phyloP scores from a whole-genome alignment of 305 asterid species.

The Stenogyne calaminthoides region DNA sequence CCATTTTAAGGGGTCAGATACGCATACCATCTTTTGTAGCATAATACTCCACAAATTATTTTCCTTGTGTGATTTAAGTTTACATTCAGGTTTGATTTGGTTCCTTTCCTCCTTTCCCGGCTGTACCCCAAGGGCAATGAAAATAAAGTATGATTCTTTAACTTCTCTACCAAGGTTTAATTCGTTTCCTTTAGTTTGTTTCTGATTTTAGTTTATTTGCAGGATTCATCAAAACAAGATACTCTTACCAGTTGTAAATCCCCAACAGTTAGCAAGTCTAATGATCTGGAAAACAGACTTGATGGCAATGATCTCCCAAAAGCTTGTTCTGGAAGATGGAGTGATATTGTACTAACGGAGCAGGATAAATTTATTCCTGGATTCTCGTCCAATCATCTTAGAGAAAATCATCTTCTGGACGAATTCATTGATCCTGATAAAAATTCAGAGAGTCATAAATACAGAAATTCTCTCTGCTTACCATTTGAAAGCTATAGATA shows the following conservation, averaged over 20 bases:
- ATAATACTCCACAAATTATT: slow-evolving; percentile 4
- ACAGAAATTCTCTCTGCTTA: slow-evolving; percentile 32
- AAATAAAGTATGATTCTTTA: slow-evolving; percentile 44
- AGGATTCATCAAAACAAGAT: slow-evolving; percentile 43
- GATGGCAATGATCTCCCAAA: slow-evolving; percentile 37
- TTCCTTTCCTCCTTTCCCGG: slow-evolving; percentile 56
- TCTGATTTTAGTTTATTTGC: slow-evolving; percentile 32
- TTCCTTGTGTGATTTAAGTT: slow-evolving; percentile 32
- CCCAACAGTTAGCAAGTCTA: slow-evolving; percentile 34
- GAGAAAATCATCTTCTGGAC: slow-evolving; percentile 34
- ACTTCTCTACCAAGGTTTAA: slow-evolving; percentile 28
- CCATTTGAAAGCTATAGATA: slow-evolving; percentile 37
- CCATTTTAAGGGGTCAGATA: slow-evolving; percentile 57
- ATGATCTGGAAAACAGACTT: slow-evolving; percentile 41
- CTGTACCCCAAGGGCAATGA: slow-evolving; percentile 49
- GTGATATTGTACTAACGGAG: slow-evolving; percentile 38
- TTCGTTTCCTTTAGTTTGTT: slow-evolving; percentile 12
- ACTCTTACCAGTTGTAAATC: slow-evolving; percentile 35
- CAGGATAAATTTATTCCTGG: slow-evolving; percentile 29
- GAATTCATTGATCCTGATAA: slow-evolving; percentile 32
- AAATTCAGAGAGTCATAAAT: slow-evolving; percentile 27
- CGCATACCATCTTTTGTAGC: slow-evolving; percentile 30
- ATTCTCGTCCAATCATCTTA: slow-evolving; percentile 26
- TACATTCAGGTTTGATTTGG: slow-evolving; percentile 68
- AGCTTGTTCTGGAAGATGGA: slow-evolving; percentile 33